Evolutionary conservation across 495 filamentous ascomycete species (phyloP).

Genomic region (Xylaria telfairii): DNA sequence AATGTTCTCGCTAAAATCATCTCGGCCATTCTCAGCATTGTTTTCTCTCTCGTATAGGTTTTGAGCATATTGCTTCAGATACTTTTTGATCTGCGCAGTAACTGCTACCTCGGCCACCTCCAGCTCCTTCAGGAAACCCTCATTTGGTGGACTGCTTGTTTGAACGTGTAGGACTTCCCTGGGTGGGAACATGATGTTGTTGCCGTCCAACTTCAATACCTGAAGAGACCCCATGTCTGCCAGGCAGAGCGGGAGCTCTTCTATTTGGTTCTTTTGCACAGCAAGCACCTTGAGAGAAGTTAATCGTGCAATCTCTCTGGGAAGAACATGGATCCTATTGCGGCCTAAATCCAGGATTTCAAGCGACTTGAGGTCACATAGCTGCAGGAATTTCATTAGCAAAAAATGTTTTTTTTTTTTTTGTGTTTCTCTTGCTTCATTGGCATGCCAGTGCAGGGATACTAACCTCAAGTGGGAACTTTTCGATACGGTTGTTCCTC

Average conservation of each 20-base stretch:
- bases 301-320: slow-evolving; percentile 78
- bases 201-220: slow-evolving; percentile 85
- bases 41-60: slow-evolving; percentile 49
- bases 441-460: not conserved
- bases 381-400: slow-evolving; percentile 34
- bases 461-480: slow-evolving; percentile 85
- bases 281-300: slow-evolving; percentile 78
- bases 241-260: slow-evolving; percentile 78
- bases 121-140: slow-evolving; percentile 51
- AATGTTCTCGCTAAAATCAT: slow-evolving; percentile 66
- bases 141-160: slow-evolving; percentile 51
- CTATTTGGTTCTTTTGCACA: slow-evolving; percentile 83
- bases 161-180: slow-evolving; percentile 60
- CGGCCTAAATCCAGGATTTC: slow-evolving; percentile 91
- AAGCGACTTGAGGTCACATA: slow-evolving; percentile 82
- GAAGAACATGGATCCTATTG: slow-evolving; percentile 79
- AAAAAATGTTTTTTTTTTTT: not conserved
- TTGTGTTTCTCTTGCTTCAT: not conserved
- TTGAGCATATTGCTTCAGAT: slow-evolving; percentile 65
- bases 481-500: slow-evolving; percentile 81
- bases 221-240: slow-evolving; percentile 89
- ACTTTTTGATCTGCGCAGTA: slow-evolving; percentile 78
- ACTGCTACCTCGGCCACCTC: slow-evolving; percentile 67
- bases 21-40: slow-evolving; percentile 68
- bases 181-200: slow-evolving; percentile 76